A percentile compares a stretch with the other conserved stretches of the same genome.
phyloP scores from a whole-genome alignment of 208 protist genomes.

The Blastocrithidia nonstop region DNA sequence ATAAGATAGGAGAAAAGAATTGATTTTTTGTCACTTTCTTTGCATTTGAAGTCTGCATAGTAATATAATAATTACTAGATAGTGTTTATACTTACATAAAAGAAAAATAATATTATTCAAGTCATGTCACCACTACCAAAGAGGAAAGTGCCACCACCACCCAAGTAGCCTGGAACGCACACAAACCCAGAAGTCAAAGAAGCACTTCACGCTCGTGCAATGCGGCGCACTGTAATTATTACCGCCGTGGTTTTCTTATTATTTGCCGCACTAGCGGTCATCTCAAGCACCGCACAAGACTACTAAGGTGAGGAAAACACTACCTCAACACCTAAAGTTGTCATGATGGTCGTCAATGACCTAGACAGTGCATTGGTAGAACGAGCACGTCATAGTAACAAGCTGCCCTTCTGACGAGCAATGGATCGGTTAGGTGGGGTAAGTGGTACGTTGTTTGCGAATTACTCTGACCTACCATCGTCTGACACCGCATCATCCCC shows the following conservation, averaged over 20 bases:
- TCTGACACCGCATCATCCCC: too few species aligned
- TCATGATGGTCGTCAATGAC: slow-evolving; percentile 33
- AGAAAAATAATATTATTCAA: neutral
- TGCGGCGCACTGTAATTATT: slow-evolving; percentile 39
- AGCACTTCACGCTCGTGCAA: slow-evolving; percentile 36
- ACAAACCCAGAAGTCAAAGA: slow-evolving; percentile 56
- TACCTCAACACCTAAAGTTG: slow-evolving; percentile 11
- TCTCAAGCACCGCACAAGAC: slow-evolving; percentile 32
- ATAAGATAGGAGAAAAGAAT: too few species aligned
- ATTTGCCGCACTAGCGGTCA: slow-evolving; percentile 28
- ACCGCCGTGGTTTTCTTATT: slow-evolving; percentile 51
- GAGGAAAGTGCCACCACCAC: slow-evolving; percentile 19
- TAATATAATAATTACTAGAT: too few species aligned
- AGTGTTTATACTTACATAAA: neutral
- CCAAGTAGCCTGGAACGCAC: slow-evolving; percentile 38
- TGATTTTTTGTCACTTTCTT: too few species aligned
- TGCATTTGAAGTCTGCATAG: too few species aligned
- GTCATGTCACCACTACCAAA: slow-evolving; percentile 10
- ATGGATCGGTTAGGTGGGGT: too few species aligned
- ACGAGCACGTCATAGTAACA: too few species aligned
- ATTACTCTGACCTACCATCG: too few species aligned
- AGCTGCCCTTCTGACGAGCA: too few species aligned
- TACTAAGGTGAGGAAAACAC: slow-evolving; percentile 10
- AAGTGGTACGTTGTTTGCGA: too few species aligned
- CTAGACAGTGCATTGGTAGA: too few species aligned